Evolutionary conservation across 352 stramenopile genomes (phyloP), one percentile per base, ranked within the genome.

Genomic region (Globisporangium megalacanthum): DNA sequence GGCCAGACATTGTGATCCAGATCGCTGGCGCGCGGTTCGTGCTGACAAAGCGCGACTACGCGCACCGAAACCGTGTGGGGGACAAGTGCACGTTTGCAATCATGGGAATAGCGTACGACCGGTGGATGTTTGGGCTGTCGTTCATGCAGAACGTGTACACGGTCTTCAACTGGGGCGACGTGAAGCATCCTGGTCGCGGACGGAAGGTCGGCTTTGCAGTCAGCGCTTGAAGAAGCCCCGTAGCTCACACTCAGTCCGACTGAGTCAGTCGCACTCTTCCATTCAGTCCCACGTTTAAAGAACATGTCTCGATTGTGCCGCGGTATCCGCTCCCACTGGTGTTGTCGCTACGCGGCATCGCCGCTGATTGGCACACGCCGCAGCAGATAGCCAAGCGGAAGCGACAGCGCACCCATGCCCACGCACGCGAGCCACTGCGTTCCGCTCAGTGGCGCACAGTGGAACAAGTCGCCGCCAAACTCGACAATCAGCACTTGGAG

Each of bases 401-500:
- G 53, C 15, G 61, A 14, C 8, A 65, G 25, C 22, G 42, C 50
- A 3, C 63, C 63, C 10, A 75, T 53, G 11, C 19, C 35, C 19
- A 74, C 36, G 19, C 65, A 74, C 41, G 48, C 62, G 20, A 60
- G 5, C 68, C 68, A 75, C 31, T 75, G 65, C 6, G 41, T 11
- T n/a, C 4, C 44, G 1, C 49, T 54, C 11, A 75, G 45, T 8
- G 49, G 31, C 4, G 44, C 9, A 20, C 61, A 71, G 22, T 64
- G 52, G 37, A 75, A 75, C 4, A 72, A 44, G 20, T 52, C 42
- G 17, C 88, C 90, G 46, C 87, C 89, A 47, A 90, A 93, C 66
- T 98, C 58, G 19, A 98, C 84, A 60, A 98, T 93, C 15, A 98
- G 59, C 48, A 94, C 64, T 69, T 98, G 94, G 14, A 92, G 60